Evolutionary conservation across 148 eudicot genomes (phyloP), one percentile per base, ranked within the genome.

Genomic region (Vaccinium corymbosum): DNA sequence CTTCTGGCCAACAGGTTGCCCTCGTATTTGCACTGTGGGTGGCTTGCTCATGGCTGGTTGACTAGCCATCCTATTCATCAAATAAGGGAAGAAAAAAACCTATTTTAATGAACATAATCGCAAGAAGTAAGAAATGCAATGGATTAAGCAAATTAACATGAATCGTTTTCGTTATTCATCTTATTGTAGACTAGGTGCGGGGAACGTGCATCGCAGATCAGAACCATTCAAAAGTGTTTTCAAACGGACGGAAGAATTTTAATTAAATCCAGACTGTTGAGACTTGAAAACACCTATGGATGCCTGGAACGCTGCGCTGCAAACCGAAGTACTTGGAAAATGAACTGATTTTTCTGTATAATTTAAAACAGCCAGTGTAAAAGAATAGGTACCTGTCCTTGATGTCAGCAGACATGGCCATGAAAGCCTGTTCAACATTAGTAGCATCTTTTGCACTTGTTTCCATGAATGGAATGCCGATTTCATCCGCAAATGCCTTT

Each of bases 1-100:
- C 86, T 91, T 91, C 89, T 92, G 90, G 74, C 88, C 91, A 64
- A 93, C 92, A 48, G 96, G 93, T 88, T 93, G 96, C 53, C 96
- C 96, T 50, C 90, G 90, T 27, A 93, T 85, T 82, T 93, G 96
- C 83, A 93, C 94, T 10, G 96, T 90, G 3, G 91, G 85, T 53
- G 96, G 93, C 88, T 89, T 89, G 83, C 66, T 90, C 35, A 89
- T 82, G 0, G 92, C 88, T 48, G 96, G 96, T 79, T 93, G 93
- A 83, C 91, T 93, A 3, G 95, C 95, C 92, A 91, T 93, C 84
- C 95, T 93, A 61, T 29, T 27, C 73, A 68, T 13, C 17, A 22
- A 78, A 84, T 77, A 83, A 15, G 9, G 1, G 16, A 76, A 56
- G 2, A n/a, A 15, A 38, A 6, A 35, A 9, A 38, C 20, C 13